Evolutionary conservation across 768 basidiomycete species (phyloP).

Genomic region (Coprinellus micaceus): DNA sequence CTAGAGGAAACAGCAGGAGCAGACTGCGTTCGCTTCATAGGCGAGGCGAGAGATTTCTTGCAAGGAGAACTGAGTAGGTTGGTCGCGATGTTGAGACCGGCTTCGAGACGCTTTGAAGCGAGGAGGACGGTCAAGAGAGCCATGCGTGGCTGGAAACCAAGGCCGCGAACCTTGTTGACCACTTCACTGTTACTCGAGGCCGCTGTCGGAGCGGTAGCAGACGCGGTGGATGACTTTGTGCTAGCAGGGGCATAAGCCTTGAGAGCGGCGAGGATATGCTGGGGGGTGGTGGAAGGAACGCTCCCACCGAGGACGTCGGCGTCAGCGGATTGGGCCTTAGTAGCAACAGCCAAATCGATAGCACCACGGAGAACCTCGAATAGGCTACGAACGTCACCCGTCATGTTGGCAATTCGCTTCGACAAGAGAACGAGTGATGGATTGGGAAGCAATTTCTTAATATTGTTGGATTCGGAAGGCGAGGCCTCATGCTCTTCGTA

Average conservation of each 20-base stretch:
- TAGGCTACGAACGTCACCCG: slow-evolving; percentile 78
- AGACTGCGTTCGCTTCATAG: slow-evolving; percentile 51
- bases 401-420: slow-evolving; percentile 76
- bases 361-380: slow-evolving; percentile 80
- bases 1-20: slow-evolving; percentile 24
- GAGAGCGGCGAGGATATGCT: slow-evolving; percentile 68
- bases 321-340: slow-evolving; percentile 18
- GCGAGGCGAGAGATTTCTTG: slow-evolving; percentile 35
- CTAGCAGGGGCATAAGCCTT: slow-evolving; percentile 62
- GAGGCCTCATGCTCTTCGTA: slow-evolving; percentile 33
- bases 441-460: slow-evolving; percentile 56
- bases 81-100: slow-evolving; percentile 48
- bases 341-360: slow-evolving; percentile 61
- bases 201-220: slow-evolving; percentile 19
- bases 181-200: slow-evolving; percentile 53
- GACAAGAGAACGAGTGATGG: slow-evolving; percentile 67
- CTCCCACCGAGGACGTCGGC: slow-evolving; percentile 34
- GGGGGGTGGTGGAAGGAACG: slow-evolving; percentile 52
- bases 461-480: slow-evolving; percentile 22
- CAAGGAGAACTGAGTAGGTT: slow-evolving; percentile 33
- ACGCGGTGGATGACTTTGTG: slow-evolving; percentile 21
- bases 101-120: slow-evolving; percentile 58
- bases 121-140: slow-evolving; percentile 63
- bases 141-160: slow-evolving; percentile 73
- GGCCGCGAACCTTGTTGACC: slow-evolving; percentile 58